These are phyloP conservation scores for Macrophomina tecta DNA, from an alignment of 2,329 filamentous ascomycete genomes.

Conservation along the genomic window DNA sequence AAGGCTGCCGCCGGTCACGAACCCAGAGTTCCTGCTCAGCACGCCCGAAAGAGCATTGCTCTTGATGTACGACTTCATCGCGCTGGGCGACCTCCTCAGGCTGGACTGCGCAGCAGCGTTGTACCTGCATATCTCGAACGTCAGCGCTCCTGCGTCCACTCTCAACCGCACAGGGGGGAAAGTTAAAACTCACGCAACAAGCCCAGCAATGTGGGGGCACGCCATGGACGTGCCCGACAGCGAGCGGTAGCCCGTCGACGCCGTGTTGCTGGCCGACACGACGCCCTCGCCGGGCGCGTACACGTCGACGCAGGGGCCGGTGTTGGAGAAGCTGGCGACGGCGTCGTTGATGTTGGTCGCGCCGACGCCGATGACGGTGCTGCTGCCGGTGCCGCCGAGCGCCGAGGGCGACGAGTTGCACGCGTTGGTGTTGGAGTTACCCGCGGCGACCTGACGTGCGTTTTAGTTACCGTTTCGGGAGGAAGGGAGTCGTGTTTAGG, in stretches of 20 bases:
- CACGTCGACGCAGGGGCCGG: constrained; percentile 46
- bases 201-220: constrained; percentile 36
- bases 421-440: constrained; percentile 42
- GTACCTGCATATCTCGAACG: constrained; percentile 20
- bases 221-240: constrained; percentile 35
- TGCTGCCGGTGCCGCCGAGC: constrained; percentile 23
- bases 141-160: too few species aligned
- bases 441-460: constrained; percentile 37
- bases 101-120: constrained; percentile 27
- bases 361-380: constrained; percentile 40
- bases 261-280: constrained; percentile 54
- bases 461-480: too few species aligned
- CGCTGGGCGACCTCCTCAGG: background rate
- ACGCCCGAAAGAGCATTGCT: background rate
- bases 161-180: too few species aligned
- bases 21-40: background rate
- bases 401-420: constrained; percentile 39
- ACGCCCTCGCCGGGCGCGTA: constrained; percentile 47
- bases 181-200: constrained; percentile 27
- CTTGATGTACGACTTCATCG: background rate
- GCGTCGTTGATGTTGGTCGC: constrained; percentile 39
- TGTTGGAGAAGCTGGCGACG: constrained; percentile 42
- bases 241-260: constrained; percentile 28
- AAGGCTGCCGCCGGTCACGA: background rate
- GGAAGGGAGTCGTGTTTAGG: background rate